Percentiles rank a stretch among this genome's conserved stretches.
These are phyloP conservation scores for Tricholoma matsutake DNA, from an alignment of 768 basidiomycete genomes.

Conservation along the genomic window DNA sequence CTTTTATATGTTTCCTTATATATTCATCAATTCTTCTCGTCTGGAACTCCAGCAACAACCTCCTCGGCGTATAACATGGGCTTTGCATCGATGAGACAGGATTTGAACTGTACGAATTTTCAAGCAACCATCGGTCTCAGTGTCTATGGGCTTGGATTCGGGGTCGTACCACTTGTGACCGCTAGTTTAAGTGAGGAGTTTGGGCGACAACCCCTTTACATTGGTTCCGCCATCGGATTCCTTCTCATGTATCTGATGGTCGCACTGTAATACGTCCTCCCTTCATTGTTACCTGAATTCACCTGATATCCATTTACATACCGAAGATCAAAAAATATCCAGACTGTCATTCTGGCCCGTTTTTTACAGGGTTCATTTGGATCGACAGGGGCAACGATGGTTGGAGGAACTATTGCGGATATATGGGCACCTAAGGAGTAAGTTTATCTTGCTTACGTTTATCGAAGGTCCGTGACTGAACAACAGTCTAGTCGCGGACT, in stretches of 20 bases:
- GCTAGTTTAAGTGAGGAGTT: conserved; percentile 74
- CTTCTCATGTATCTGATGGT: conserved; percentile 49
- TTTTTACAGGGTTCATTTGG: conserved; percentile 65
- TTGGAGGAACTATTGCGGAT: conserved; percentile 70
- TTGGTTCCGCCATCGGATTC: conserved; percentile 50
- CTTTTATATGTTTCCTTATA: neutral
- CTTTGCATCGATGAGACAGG: conserved; percentile 51
- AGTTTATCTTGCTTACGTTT: conserved; percentile 12
- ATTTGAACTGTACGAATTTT: conserved; percentile 42
- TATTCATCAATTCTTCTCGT: neutral
- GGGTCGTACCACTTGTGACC: conserved; percentile 60
- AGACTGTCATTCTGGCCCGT: conserved; percentile 62
- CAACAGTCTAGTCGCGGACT: conserved; percentile 60
- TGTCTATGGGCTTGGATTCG: conserved; percentile 60
- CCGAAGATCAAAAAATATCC: conserved; percentile 45
- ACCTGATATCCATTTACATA: neutral
- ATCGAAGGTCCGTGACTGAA: neutral
- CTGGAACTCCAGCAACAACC: conserved; percentile 39
- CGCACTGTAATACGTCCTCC: conserved; percentile 33
- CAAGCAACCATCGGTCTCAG: conserved; percentile 48
- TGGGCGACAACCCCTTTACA: conserved; percentile 59
- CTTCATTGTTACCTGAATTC: neutral
- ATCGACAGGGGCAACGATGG: conserved; percentile 70
- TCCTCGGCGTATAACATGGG: conserved; percentile 56
- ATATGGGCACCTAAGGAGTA: conserved; percentile 65